Evolutionary conservation across 2,329 filamentous ascomycete genomes (phyloP), one percentile per base, ranked within the genome.

Genomic region (Trichoderma sp.): DNA sequence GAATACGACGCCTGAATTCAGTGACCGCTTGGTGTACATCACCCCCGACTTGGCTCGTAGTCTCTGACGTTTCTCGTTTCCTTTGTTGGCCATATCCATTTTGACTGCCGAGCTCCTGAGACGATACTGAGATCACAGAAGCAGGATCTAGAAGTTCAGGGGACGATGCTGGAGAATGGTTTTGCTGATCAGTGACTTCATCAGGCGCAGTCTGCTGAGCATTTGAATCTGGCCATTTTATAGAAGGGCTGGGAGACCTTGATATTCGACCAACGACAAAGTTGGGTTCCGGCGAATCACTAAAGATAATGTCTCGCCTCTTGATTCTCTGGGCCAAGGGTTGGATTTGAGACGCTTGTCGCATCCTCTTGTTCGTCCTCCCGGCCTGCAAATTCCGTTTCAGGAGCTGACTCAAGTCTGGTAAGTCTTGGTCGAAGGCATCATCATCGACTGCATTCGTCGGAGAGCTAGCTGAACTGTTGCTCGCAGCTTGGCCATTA

Each of bases 1-100:
- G 84, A 62, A 91, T 88, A 66, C 84, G 83, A 67, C 80, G 85
- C 43, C 82, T 81, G 70, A 82, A 80, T 23, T 76, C 77, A 30
- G 82, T 78, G n/a, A 80, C 81, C 13, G 81, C 76, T 28, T 87
- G 83, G 2, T 81, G 80, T 11, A 81, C 80, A n/a, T 75, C 77
- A 4, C 76, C 74, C n/a, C 78, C 78, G 8, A 74, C 74, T 20
- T 74, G 77, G 20, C 68, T 72, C 17, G 78, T 78, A 7, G 75
- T 75, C 17, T 75, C 78, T n/a, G 68, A 72, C 30, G 68, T 72
- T 23, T 72, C 73, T 6, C 47, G 43, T 17, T 70, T 15, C 20
- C 72, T 71, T 4, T 53, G 63, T 15, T 32, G 64, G 17, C 53
- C 30, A 17, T 34, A 65, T 17, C 50, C 71, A 17, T 59, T 47